Conservation (phyloP, 164 flowering plant genomes). For the Chimonanthus salicifolius region DNA sequence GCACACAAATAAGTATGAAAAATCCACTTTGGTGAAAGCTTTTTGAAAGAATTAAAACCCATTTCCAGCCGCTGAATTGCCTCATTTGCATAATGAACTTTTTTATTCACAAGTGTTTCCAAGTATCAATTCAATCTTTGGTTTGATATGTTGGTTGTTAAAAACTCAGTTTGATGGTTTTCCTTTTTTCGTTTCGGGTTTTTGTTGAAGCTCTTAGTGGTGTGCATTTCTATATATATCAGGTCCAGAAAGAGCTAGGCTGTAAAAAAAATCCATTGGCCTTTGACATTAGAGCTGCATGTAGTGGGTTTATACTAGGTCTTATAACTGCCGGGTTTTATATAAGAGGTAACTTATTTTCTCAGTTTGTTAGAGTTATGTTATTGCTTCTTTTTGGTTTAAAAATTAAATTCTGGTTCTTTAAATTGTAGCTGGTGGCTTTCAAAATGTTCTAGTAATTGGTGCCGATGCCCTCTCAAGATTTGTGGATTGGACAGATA, state of each 20-base stretch:
- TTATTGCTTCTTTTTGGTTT: background rate
- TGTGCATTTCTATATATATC: constrained; percentile 6
- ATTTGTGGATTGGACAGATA: constrained; percentile 88
- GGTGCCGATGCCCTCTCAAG: constrained; percentile 95
- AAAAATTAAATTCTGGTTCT: constrained; percentile 2
- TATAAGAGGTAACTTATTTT: constrained; percentile 59
- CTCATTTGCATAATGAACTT: too few species aligned
- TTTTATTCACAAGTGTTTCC: background rate
- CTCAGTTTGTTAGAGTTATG: background rate
- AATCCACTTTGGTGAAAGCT: too few species aligned
- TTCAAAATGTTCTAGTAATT: constrained; percentile 76
- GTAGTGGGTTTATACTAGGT: constrained; percentile 89
- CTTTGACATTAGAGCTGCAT: constrained; percentile 85
- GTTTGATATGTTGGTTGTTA: background rate
- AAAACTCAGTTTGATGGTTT: background rate
- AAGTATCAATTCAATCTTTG: background rate
- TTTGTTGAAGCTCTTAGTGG: too few species aligned
- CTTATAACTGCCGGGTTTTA: constrained; percentile 80
- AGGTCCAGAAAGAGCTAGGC: constrained; percentile 70
- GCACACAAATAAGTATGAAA: too few species aligned
- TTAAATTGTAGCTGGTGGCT: constrained; percentile 67
- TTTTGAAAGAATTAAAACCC: too few species aligned
- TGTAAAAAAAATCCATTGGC: constrained; percentile 60
- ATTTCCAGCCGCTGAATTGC: too few species aligned
- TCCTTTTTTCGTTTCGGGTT: too few species aligned